These are phyloP conservation scores for Gossypium turneri DNA, from an alignment of 345 rosid species.

Conservation along the genomic window DNA sequence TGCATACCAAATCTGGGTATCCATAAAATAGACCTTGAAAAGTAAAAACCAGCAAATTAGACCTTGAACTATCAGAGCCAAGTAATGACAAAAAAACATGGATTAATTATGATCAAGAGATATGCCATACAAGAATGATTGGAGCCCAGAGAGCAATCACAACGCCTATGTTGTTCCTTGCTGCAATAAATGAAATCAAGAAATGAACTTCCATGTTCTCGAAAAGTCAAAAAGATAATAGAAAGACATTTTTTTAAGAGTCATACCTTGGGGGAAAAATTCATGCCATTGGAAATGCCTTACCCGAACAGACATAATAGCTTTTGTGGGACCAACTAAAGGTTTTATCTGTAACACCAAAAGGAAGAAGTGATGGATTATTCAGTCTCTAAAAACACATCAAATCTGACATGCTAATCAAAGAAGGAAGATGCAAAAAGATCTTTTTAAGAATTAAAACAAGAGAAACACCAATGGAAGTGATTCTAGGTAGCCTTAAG, in stretches of 20 bases:
- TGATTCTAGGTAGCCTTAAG: conserved; percentile 10
- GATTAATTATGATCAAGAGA: conserved; percentile 6
- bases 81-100: conserved; percentile 1
- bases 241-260: conserved; percentile 14
- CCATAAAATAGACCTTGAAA: conserved; percentile 94
- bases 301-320: conserved; percentile 66
- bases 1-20: conserved; percentile 99
- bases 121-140: conserved; percentile 70
- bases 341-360: conserved; percentile 80
- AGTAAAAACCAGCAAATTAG: background rate
- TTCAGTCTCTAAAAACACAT: background rate
- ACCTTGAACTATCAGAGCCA: conserved; percentile 16
- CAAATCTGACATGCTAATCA: background rate
- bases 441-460: background rate
- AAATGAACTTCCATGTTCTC: background rate
- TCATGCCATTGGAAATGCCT: conserved; percentile 86
- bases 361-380: background rate
- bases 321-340: conserved; percentile 84
- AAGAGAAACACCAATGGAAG: background rate
- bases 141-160: conserved; percentile 98
- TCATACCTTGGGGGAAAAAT: conserved; percentile 90
- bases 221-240: background rate
- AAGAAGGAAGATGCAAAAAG: background rate
- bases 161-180: conserved; percentile 90
- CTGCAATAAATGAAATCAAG: conserved; percentile 46